These are phyloP conservation scores for Drechslera avenae DNA, from an alignment of 2,329 filamentous ascomycete species.

Conservation along the genomic window DNA sequence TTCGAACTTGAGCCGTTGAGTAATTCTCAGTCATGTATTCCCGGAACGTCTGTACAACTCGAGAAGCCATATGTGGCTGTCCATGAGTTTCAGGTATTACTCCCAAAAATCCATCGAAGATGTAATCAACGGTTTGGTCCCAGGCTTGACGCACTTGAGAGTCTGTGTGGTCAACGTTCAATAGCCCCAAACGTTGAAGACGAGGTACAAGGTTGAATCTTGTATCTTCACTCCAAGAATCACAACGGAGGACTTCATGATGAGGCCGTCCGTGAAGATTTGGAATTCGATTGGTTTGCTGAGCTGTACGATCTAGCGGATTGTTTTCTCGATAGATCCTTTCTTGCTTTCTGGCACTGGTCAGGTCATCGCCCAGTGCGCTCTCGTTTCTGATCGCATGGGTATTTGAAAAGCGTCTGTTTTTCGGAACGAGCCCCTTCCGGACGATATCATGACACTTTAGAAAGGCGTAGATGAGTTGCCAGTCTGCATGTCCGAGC, in stretches of 20 bases:
- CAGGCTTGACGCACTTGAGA: no score
- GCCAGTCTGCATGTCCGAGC: conserved; percentile 19
- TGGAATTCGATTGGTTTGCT: no score
- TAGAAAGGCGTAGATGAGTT: conserved; percentile 22
- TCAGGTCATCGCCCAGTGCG: not conserved
- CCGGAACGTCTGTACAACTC: not conserved
- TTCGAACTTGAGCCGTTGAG: not conserved
- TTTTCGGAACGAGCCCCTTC: not conserved
- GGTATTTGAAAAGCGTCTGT: not conserved
- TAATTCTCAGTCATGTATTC: not conserved
- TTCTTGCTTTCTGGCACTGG: not conserved
- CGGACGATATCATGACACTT: conserved; percentile 13
- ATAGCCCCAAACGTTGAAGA: not conserved
- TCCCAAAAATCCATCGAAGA: no score
- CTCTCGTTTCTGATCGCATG: no score
- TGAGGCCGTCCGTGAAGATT: no score
- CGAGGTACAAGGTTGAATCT: not conserved
- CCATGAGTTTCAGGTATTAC: no score
- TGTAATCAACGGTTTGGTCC: no score
- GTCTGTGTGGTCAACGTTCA: not conserved
- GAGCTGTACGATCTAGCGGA: no score
- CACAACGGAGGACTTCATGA: no score
- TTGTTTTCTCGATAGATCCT: not conserved
- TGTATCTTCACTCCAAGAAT: not conserved
- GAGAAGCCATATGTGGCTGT: no score